These are phyloP conservation scores for Nidularia pulvinata DNA, from an alignment of 768 basidiomycete species.

Conservation along the genomic window DNA sequence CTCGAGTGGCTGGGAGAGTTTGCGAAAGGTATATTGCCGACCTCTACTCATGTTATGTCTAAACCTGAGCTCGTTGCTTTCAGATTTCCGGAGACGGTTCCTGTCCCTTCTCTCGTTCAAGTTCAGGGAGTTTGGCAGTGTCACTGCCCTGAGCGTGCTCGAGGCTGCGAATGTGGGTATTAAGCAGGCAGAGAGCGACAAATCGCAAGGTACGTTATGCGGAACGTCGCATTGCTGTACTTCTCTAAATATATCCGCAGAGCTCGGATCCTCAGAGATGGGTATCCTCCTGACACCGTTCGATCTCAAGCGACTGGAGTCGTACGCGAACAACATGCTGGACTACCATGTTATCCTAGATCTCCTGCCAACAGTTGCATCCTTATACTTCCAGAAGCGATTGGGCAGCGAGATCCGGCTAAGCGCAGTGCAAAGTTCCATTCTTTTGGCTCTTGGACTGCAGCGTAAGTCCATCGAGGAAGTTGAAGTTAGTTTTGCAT, in stretches of 20 bases:
- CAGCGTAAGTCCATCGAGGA: conserved; percentile 92
- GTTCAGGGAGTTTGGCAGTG: conserved; percentile 91
- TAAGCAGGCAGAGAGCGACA: conserved; percentile 33
- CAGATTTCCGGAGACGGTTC: conserved; percentile 94
- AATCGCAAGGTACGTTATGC: neutral
- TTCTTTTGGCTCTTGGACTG: conserved; percentile 85
- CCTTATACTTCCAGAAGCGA: conserved; percentile 83
- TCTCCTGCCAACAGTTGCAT: conserved; percentile 77
- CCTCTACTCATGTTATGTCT: neutral
- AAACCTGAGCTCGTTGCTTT: neutral
- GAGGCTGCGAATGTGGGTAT: conserved; percentile 78
- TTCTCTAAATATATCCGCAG: conserved; percentile 13
- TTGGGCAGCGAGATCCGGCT: conserved; percentile 65
- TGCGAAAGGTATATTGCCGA: conserved; percentile 59
- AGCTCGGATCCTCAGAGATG: conserved; percentile 37
- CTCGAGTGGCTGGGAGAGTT: conserved; percentile 90
- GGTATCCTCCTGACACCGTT: conserved; percentile 80
- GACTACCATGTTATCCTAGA: conserved; percentile 98
- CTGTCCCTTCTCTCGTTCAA: conserved; percentile 87
- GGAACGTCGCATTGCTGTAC: neutral
- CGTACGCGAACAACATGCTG: conserved; percentile 94
- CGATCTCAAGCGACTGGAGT: conserved; percentile 93
- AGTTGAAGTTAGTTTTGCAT: conserved; percentile 57
- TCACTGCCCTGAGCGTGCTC: conserved; percentile 84
- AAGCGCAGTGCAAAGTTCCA: conserved; percentile 90